Evolutionary conservation across 495 filamentous ascomycete genomes (phyloP).

Genomic region (Xylaria curta): DNA sequence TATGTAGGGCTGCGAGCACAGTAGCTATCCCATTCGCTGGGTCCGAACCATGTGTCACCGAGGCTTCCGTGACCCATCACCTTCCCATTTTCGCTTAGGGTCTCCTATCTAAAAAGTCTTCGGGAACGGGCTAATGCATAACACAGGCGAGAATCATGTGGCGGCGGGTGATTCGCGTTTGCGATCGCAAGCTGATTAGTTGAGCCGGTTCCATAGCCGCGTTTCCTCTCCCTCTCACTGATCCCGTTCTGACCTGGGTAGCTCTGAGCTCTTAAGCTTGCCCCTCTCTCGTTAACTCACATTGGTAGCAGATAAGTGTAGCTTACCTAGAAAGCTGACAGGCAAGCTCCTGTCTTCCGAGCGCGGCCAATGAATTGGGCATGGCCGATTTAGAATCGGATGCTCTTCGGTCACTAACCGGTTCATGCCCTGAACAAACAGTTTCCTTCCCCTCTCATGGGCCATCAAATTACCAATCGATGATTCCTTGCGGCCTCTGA

Average conservation of each 20-base stretch:
- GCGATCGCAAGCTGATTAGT: slow-evolving; percentile 25
- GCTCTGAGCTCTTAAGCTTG: neutral
- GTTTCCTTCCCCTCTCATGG: neutral
- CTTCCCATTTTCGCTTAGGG: slow-evolving; percentile 19
- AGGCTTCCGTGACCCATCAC: slow-evolving; percentile 8
- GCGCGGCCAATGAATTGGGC: neutral
- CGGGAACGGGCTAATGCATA: slow-evolving; percentile 20
- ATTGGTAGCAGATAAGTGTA: slow-evolving; percentile 6
- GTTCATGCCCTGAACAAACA: neutral
- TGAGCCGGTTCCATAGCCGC: slow-evolving; percentile 13
- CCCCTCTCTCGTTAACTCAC: slow-evolving; percentile 5
- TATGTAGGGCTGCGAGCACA: neutral
- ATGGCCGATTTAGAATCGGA: neutral
- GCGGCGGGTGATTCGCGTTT: slow-evolving; percentile 25
- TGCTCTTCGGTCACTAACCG: neutral
- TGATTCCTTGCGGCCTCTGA: neutral
- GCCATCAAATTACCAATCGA: neutral
- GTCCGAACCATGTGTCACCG: slow-evolving; percentile 22
- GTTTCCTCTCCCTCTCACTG: neutral
- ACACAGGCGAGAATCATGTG: slow-evolving; percentile 17
- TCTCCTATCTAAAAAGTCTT: neutral
- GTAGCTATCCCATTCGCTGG: slow-evolving; percentile 15
- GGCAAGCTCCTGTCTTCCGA: neutral
- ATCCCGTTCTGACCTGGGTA: neutral
- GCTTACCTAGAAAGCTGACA: neutral